Conservation (phyloP, 2,329 filamentous ascomycete species). For the Diaporthe australafricana region DNA sequence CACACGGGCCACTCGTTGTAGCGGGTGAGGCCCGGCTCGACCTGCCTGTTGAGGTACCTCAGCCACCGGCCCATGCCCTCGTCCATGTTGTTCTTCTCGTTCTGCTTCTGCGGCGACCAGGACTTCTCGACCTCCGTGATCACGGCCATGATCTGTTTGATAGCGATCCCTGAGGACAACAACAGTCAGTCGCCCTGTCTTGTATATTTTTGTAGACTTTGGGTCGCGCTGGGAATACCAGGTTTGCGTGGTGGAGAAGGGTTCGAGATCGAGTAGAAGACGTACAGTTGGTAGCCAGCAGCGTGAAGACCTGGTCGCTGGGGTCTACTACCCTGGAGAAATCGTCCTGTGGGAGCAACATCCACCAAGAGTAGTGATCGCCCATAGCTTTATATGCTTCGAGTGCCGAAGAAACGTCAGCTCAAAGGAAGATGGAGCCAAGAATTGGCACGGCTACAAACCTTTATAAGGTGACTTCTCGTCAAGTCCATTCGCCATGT, state of each 20-base stretch:
- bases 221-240: no score
- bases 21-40: conserved; percentile 55
- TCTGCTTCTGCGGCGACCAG: conserved; percentile 43
- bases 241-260: not conserved
- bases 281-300: conserved; percentile 63
- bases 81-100: conserved; percentile 46
- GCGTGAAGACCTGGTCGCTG: conserved; percentile 56
- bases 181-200: not conserved
- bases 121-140: conserved; percentile 56
- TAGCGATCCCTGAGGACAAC: conserved; percentile 50
- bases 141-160: conserved; percentile 65
- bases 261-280: not conserved
- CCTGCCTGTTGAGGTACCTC: conserved; percentile 59
- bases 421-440: not conserved
- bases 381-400: conserved; percentile 63
- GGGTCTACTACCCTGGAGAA: conserved; percentile 64
- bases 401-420: not conserved
- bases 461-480: conserved; percentile 63
- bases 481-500: conserved; percentile 63
- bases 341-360: conserved; percentile 63
- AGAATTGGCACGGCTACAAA: conserved; percentile 44
- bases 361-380: conserved; percentile 68
- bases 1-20: conserved; percentile 67
- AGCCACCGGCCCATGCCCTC: conserved; percentile 63
- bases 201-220: fast-evolving